A percentile compares a stretch with the other conserved stretches of the same genome.
Conservation (phyloP, 306 rosid species). For the Arachis stenosperma region DNA sequence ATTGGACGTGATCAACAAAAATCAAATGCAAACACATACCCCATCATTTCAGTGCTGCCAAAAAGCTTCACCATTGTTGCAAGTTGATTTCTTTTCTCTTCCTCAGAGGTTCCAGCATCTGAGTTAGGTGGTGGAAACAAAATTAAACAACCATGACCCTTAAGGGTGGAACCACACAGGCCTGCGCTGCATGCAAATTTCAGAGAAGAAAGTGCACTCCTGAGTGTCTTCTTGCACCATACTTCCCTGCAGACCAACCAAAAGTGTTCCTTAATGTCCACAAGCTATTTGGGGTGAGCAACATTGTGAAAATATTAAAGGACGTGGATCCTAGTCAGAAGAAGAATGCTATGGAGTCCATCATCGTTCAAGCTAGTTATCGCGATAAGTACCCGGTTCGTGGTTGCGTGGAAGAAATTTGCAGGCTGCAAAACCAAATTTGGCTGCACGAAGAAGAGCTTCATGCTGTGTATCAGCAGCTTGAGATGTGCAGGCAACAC, state of each 20-base stretch:
- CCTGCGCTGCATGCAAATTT: constrained; percentile 79
- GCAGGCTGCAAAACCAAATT: constrained; percentile 54
- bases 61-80: no score
- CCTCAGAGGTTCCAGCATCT: constrained; percentile 30
- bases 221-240: constrained; percentile 69
- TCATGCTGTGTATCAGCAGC: constrained; percentile 55
- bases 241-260: constrained; percentile 77
- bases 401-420: constrained; percentile 65
- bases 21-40: not conserved
- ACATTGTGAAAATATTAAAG: constrained; percentile 58
- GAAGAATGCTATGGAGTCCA: constrained; percentile 63
- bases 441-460: constrained; percentile 61
- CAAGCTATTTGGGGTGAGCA: constrained; percentile 74
- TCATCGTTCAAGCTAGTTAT: constrained; percentile 61
- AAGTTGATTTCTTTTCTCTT: not conserved
- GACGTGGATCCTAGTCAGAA: constrained; percentile 49
- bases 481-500: constrained; percentile 61
- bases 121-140: constrained; percentile 32
- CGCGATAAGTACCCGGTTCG: constrained; percentile 63
- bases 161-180: constrained; percentile 70
- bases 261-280: constrained; percentile 66
- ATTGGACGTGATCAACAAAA: constrained; percentile 24
- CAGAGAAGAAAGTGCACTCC: constrained; percentile 71
- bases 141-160: constrained; percentile 51
- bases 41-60: constrained; percentile 15